Percentiles rank a stretch among this genome's conserved stretches.
Conservation (phyloP, 2,329 filamentous ascomycete species). For the Stagonosporopsis tanaceti region DNA sequence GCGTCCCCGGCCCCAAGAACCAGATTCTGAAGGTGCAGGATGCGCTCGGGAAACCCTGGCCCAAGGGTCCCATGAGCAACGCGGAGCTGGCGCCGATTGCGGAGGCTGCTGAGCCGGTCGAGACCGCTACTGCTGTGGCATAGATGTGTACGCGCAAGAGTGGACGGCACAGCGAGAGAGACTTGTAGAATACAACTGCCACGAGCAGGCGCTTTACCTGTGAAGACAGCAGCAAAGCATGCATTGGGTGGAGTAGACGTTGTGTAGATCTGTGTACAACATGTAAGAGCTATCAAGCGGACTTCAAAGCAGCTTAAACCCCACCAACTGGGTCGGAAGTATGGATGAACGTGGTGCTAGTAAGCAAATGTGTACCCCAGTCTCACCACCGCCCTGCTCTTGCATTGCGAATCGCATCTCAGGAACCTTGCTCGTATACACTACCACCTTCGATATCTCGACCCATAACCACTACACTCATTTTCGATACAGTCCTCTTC, state of each 20-base stretch:
- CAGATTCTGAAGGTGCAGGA: slow-evolving; percentile 86
- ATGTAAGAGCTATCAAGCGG: slow-evolving; percentile 11
- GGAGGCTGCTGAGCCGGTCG: slow-evolving; percentile 19
- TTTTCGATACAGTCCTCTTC: slow-evolving; percentile 10
- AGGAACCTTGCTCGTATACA: not conserved
- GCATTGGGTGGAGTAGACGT: slow-evolving; percentile 8
- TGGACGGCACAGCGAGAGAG: not conserved
- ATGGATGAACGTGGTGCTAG: not conserved
- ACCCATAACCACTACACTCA: not conserved
- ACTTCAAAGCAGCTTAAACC: not conserved
- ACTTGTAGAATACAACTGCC: slow-evolving; percentile 8
- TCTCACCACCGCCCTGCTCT: not conserved
- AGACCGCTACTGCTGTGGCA: slow-evolving; percentile 20
- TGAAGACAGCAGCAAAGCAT: not conserved
- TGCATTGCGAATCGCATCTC: not conserved
- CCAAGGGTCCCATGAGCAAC: slow-evolving; percentile 55
- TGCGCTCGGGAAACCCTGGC: slow-evolving; percentile 86
- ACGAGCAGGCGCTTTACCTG: not conserved
- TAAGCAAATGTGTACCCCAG: not conserved
- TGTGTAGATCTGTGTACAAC: slow-evolving; percentile 20
- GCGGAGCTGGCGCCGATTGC: slow-evolving; percentile 29
- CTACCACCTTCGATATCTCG: not conserved
- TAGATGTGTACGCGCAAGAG: not conserved
- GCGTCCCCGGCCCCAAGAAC: slow-evolving; percentile 87
- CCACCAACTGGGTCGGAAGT: not conserved